Evolutionary conservation across 2,329 filamentous ascomycete genomes (phyloP).

Genomic region (Colletotrichum paranaense): DNA sequence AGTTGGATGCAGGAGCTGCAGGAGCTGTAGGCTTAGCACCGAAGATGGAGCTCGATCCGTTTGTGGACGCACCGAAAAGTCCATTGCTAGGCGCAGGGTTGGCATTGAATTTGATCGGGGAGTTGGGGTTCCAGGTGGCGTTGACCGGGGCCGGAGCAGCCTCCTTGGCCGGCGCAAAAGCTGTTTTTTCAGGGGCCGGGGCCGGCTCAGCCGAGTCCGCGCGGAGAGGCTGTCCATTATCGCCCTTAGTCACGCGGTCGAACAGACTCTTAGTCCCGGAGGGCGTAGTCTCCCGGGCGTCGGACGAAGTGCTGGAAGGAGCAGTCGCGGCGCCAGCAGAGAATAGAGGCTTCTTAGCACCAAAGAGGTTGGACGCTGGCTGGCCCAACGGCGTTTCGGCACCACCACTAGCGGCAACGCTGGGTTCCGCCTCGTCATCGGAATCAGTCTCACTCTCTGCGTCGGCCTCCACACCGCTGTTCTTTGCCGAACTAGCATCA

Average conservation of each 20-base stretch:
- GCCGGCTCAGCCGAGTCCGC: constrained; percentile 42
- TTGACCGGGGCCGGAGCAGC: constrained; percentile 44
- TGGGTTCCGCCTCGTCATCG: constrained; percentile 54
- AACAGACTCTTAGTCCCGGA: constrained; percentile 61
- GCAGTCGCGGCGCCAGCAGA: constrained; percentile 35
- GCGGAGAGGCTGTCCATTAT: constrained; percentile 61
- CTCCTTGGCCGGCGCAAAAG: constrained; percentile 49
- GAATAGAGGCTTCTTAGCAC: constrained; percentile 42
- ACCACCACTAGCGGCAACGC: constrained; percentile 53
- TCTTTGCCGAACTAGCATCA: constrained; percentile 65
- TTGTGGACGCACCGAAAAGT: constrained; percentile 39
- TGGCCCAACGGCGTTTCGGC: constrained; percentile 53
- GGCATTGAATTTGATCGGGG: constrained; percentile 66
- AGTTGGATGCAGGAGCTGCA: constrained; percentile 44
- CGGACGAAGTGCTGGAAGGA: constrained; percentile 51
- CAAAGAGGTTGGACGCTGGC: constrained; percentile 46
- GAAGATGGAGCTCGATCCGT: constrained; percentile 47
- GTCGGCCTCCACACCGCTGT: constrained; percentile 62
- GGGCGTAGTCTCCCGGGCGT: constrained; percentile 57
- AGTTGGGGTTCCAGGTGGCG: constrained; percentile 61
- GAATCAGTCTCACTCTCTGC: constrained; percentile 58
- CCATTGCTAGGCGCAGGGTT: constrained; percentile 38
- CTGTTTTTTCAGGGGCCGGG: constrained; percentile 49
- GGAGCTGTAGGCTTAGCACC: constrained; percentile 48
- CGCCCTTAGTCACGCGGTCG: constrained; percentile 64